These are phyloP conservation scores for Antitrichia curtipendula DNA, from an alignment of 225 moss, liverwort and hornwort genomes.

Conservation along the genomic window DNA sequence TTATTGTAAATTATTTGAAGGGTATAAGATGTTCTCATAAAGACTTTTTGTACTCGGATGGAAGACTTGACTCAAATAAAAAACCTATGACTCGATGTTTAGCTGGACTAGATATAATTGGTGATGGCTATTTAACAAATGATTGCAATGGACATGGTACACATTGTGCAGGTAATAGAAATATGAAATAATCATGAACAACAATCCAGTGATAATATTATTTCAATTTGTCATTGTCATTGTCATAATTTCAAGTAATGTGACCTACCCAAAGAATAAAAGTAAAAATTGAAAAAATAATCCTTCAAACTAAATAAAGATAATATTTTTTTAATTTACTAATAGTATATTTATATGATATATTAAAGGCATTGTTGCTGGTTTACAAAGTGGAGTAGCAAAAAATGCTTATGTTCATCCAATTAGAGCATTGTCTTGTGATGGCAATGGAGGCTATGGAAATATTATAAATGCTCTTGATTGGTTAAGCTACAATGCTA, in stretches of 20 bases:
- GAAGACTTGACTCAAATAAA: slow-evolving; percentile 34
- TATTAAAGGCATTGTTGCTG: slow-evolving; percentile 56
- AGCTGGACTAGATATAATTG: slow-evolving; percentile 52
- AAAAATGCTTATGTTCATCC: slow-evolving; percentile 74
- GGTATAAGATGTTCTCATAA: slow-evolving; percentile 84
- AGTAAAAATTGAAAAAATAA: background rate
- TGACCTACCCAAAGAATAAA: no score
- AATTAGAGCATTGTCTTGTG: slow-evolving; percentile 58
- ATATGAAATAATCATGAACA: background rate
- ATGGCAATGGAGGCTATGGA: slow-evolving; percentile 73
- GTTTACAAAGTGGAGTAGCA: slow-evolving; percentile 79
- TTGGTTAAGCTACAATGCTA: slow-evolving; percentile 54
- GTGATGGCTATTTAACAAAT: slow-evolving; percentile 59
- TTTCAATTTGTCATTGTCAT: no score
- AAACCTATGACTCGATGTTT: slow-evolving; percentile 47
- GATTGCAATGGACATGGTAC: slow-evolving; percentile 96
- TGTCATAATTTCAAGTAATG: no score
- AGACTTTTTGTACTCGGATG: slow-evolving; percentile 64
- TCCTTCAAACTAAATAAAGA: no score
- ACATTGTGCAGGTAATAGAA: slow-evolving; percentile 66
- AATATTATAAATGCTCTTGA: slow-evolving; percentile 62
- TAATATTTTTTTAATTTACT: background rate
- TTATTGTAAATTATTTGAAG: background rate
- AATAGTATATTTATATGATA: no score
- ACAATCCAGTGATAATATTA: background rate